Evolutionary conservation across 1,284 basidiomycete genomes (phyloP).

Genomic region (Puccinia novopanici): DNA sequence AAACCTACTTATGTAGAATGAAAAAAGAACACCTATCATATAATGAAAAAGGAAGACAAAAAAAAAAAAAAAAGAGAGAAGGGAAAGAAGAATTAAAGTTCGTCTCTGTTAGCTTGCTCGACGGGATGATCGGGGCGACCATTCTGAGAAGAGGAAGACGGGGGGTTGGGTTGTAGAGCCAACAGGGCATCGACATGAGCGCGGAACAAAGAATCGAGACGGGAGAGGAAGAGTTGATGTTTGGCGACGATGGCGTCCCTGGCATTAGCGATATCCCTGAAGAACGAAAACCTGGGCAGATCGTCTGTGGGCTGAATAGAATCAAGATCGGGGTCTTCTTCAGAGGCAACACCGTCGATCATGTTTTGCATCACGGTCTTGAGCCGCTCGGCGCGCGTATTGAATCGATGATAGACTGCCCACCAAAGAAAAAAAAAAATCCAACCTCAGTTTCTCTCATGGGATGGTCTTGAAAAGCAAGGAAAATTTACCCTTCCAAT

Average conservation of each 20-base stretch:
- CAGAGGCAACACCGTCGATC: not conserved
- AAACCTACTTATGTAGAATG: too few species aligned
- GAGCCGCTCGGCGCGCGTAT: not conserved
- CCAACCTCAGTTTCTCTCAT: not conserved
- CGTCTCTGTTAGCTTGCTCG: not conserved
- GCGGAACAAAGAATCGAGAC: not conserved
- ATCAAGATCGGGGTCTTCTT: too few species aligned
- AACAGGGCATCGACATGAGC: not conserved
- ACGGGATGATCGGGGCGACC: not conserved
- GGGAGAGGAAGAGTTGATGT: not conserved
- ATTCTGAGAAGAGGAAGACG: not conserved
- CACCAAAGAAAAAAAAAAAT: not conserved
- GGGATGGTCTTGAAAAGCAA: not conserved
- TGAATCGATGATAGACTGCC: not conserved
- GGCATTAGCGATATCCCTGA: not conserved
- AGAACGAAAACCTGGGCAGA: not conserved
- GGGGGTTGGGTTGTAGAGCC: too few species aligned
- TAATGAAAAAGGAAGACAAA: too few species aligned
- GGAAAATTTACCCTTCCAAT: conserved; percentile 29
- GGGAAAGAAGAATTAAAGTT: not conserved
- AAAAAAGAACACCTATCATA: too few species aligned
- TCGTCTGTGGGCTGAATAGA: too few species aligned
- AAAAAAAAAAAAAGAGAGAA: too few species aligned
- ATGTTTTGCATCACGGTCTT: not conserved
- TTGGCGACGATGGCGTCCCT: not conserved